phyloP scores from a whole-genome alignment of 768 basidiomycete species.

The Suillus luteus region DNA sequence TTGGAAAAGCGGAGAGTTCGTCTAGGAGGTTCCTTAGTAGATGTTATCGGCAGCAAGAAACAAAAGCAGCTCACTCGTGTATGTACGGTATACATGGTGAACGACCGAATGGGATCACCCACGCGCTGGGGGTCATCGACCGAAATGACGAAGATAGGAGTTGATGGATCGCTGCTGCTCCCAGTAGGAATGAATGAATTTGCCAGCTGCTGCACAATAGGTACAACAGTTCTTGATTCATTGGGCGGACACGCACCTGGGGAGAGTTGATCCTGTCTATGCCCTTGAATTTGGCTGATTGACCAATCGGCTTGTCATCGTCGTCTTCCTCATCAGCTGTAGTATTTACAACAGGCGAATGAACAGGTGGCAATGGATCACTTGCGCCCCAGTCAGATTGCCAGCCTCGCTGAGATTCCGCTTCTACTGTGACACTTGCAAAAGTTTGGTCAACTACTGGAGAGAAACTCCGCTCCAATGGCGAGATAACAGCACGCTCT shows the following conservation, averaged over 20 bases:
- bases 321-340: constrained; percentile 57
- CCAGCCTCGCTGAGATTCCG: constrained; percentile 53
- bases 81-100: constrained; percentile 96
- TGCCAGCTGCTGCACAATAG: constrained; percentile 18
- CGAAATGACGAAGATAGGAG: constrained; percentile 78
- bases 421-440: constrained; percentile 49
- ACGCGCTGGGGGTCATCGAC: constrained; percentile 98
- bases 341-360: constrained; percentile 24
- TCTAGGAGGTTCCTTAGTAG: constrained; percentile 44
- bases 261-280: constrained; percentile 25
- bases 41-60: not conserved
- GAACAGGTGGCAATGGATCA: constrained; percentile 23
- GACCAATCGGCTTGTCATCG: constrained; percentile 67
- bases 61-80: constrained; percentile 59
- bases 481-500: constrained; percentile 32
- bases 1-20: constrained; percentile 81
- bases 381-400: constrained; percentile 47
- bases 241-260: constrained; percentile 15
- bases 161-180: constrained; percentile 47
- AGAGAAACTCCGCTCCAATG: constrained; percentile 29
- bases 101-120: constrained; percentile 92
- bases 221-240: not conserved
- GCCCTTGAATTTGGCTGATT: constrained; percentile 38
- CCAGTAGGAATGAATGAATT: constrained; percentile 19
- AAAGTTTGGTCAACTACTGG: constrained; percentile 34